Evolutionary conservation across 75 land plant species (phyloP).

Genomic region (Sequoia sempervirens): DNA sequence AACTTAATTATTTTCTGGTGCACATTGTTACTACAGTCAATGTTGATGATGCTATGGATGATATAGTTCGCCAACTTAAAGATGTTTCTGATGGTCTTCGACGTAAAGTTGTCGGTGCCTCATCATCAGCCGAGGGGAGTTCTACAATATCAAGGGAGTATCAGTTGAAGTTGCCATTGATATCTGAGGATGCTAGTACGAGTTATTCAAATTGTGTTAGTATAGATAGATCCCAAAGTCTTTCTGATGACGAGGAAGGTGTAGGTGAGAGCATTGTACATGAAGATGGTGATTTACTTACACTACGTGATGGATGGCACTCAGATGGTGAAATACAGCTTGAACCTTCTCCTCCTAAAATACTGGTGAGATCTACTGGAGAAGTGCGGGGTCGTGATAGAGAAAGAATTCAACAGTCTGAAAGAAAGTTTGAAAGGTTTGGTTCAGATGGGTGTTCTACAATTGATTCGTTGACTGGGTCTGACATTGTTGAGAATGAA

Average conservation of each 20-base stretch:
- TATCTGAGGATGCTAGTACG: slow-evolving; percentile 30
- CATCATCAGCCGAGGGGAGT: slow-evolving; percentile 23
- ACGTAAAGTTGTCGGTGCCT: slow-evolving; percentile 43
- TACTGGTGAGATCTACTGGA: slow-evolving; percentile 18
- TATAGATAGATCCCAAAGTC: slow-evolving; percentile 28
- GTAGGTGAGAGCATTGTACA: slow-evolving; percentile 25
- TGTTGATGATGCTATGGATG: slow-evolving; percentile 99
- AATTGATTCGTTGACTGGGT: slow-evolving; percentile 25
- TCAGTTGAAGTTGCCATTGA: slow-evolving; percentile 28
- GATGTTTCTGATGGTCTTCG: slow-evolving; percentile 80
- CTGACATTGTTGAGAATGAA: slow-evolving; percentile 55
- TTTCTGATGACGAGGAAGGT: slow-evolving; percentile 60
- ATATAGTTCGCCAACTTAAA: slow-evolving; percentile 90
- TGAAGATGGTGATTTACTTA: slow-evolving; percentile 15
- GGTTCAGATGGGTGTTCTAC: slow-evolving; percentile 30
- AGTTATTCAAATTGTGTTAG: slow-evolving; percentile 10
- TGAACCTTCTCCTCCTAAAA: slow-evolving; percentile 23
- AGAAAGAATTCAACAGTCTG: slow-evolving; percentile 12
- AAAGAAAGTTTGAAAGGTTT: slow-evolving; percentile 21
- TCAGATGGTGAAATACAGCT: slow-evolving; percentile 73
- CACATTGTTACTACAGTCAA: slow-evolving; percentile 52
- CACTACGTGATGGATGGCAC: slow-evolving; percentile 51
- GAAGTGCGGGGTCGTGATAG: slow-evolving; percentile 5
- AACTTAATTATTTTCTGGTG: not conserved
- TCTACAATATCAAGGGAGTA: slow-evolving; percentile 14